Percentiles rank a stretch among this genome's conserved stretches.
These are phyloP conservation scores for Candida golubevii DNA, from an alignment of 805 yeast species.

Conservation along the genomic window DNA sequence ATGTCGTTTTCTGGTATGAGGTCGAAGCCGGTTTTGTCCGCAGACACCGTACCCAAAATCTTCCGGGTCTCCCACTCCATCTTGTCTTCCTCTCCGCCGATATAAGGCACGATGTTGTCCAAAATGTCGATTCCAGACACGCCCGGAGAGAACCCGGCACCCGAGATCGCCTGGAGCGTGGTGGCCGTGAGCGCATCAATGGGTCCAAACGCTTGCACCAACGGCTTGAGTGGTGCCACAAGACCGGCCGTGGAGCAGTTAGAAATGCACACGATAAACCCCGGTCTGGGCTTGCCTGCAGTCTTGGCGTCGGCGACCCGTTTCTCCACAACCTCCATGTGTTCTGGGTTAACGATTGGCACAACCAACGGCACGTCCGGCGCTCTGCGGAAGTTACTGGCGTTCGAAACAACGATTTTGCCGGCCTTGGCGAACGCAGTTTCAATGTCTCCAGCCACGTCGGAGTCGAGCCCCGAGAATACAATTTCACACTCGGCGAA, in stretches of 20 bases:
- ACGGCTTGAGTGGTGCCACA: constrained; percentile 95
- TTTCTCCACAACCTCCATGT: constrained; percentile 66
- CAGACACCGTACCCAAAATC: constrained; percentile 68
- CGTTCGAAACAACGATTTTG: constrained; percentile 83
- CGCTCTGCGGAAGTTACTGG: constrained; percentile 90
- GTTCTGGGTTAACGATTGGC: constrained; percentile 93
- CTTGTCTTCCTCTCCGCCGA: constrained; percentile 96
- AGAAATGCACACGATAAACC: constrained; percentile 90
- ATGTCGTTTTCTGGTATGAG: constrained; percentile 64
- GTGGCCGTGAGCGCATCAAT: constrained; percentile 81
- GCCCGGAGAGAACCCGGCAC: constrained; percentile 98
- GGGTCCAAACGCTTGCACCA: constrained; percentile 87
- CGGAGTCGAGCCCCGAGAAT: constrained; percentile 91
- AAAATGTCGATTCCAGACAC: constrained; percentile 91
- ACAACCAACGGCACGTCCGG: constrained; percentile 87
- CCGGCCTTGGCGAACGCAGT: constrained; percentile 79
- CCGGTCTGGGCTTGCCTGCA: constrained; percentile 57
- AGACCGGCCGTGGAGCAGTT: constrained; percentile 98
- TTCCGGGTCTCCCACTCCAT: constrained; percentile 98
- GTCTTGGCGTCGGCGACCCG: constrained; percentile 52
- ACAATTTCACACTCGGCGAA: constrained; percentile 91
- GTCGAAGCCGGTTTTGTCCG: constrained; percentile 50
- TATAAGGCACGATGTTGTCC: constrained; percentile 92
- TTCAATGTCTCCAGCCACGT: constrained; percentile 90
- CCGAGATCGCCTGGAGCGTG: constrained; percentile 95